phyloP scores from a whole-genome alignment of 2,329 filamentous ascomycete genomes.

The Beauveria pseudobassiana region DNA sequence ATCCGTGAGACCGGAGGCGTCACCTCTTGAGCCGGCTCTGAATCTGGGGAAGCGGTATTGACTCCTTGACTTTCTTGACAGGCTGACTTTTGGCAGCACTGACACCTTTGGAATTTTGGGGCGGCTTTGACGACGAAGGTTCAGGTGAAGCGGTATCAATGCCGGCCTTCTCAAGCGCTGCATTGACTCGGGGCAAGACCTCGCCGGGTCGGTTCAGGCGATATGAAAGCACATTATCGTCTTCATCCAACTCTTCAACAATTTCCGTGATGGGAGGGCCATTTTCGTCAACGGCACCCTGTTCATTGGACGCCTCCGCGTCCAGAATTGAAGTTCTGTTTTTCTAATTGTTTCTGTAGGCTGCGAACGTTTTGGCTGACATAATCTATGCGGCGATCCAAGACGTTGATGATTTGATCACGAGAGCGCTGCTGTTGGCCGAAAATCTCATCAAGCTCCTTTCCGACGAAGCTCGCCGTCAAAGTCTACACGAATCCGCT shows the following conservation, averaged over 20 bases:
- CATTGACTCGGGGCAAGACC: conserved; percentile 57
- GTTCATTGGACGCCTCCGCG: conserved; percentile 50
- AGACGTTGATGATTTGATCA: conserved; percentile 49
- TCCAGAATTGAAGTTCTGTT: conserved; percentile 64
- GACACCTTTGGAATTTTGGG: not conserved
- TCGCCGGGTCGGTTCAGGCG: conserved; percentile 60
- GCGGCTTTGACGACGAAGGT: not conserved
- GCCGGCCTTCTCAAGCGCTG: conserved; percentile 72
- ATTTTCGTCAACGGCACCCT: conserved; percentile 57
- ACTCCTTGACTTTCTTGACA: conserved; percentile 4
- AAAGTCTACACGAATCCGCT: conserved; percentile 49
- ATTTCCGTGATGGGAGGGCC: conserved; percentile 83
- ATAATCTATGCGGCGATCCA: conserved; percentile 75
- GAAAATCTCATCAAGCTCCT: conserved; percentile 44
- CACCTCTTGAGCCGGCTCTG: conserved; percentile 18
- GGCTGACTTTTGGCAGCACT: not conserved
- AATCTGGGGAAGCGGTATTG: not conserved
- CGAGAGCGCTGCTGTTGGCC: conserved; percentile 23
- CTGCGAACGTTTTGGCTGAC: conserved; percentile 73
- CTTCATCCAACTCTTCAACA: conserved; percentile 82
- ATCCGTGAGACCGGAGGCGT: conserved; percentile 27
- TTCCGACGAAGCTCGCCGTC: conserved; percentile 52
- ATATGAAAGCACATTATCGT: conserved; percentile 73
- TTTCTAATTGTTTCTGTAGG: conserved; percentile 64
- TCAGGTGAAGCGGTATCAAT: conserved; percentile 24